Evolutionary conservation across 2,329 filamentous ascomycete genomes (phyloP).

Genomic region (Epichloe sylvatica): DNA sequence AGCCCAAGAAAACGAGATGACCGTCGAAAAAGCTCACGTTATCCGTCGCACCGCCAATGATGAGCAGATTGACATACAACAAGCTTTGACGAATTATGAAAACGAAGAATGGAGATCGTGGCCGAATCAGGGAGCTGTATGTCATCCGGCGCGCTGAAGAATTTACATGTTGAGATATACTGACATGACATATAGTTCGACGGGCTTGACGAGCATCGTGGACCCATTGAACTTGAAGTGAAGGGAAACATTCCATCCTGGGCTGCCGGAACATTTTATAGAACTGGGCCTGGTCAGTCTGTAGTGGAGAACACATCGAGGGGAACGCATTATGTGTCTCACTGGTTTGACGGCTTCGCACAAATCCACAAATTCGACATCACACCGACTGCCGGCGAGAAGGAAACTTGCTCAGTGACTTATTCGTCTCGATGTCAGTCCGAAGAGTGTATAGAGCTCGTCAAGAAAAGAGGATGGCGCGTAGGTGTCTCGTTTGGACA

Average conservation of each 20-base stretch:
- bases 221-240: slow-evolving; percentile 49
- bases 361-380: slow-evolving; percentile 63
- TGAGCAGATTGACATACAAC: slow-evolving; percentile 14
- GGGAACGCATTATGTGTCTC: slow-evolving; percentile 47
- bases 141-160: slow-evolving; percentile 1
- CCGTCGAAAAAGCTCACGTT: slow-evolving; percentile 14
- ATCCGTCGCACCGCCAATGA: slow-evolving; percentile 15
- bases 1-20: neutral
- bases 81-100: slow-evolving; percentile 14
- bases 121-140: slow-evolving; percentile 35
- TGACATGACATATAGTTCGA: slow-evolving; percentile 46
- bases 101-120: slow-evolving; percentile 26
- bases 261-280: slow-evolving; percentile 57
- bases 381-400: slow-evolving; percentile 22
- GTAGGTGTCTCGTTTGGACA: slow-evolving; percentile 53
- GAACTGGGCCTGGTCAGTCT: slow-evolving; percentile 58
- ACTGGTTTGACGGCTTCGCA: slow-evolving; percentile 74
- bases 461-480: slow-evolving; percentile 45
- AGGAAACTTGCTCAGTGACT: slow-evolving; percentile 29
- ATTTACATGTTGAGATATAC: neutral
- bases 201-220: slow-evolving; percentile 48
- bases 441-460: slow-evolving; percentile 45
- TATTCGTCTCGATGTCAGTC: slow-evolving; percentile 61
- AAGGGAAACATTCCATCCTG: slow-evolving; percentile 56
- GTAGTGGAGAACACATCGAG: slow-evolving; percentile 43